Base-by-base conservation (phyloP, 2,329 filamentous ascomycete species). In the Mycosphaerella sp. region DNA sequence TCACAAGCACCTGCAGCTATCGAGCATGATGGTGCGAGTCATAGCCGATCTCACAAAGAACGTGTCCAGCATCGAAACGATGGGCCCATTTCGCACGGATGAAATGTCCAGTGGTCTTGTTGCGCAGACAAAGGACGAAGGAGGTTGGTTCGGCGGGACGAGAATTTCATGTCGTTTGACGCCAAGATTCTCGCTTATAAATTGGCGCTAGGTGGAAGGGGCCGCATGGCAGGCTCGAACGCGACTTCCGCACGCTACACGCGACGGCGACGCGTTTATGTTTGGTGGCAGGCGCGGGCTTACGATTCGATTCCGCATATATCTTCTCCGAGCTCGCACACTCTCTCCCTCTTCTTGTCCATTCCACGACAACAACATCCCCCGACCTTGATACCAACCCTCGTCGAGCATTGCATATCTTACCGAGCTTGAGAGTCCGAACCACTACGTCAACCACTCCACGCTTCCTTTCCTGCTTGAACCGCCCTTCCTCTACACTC, bases 341-440 rank as follows among this genome's bases (percentile, higher is more conserved):
- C 41, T 52, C 41, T 53, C 38, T 45, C 41, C 52, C 45, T 53
- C 52, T 50, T 36, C 26, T 52, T 55, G 34, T 48, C 45, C 55
- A 50, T 2, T 21, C 3, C 21, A 21, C 21, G 21, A 21, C 56
- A 50, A 55, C 56, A 57, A 47, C 56, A 54, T 46, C 54, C 44
- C 51, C 54, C 44, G 26, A 31, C 45, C 42, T 38, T 50, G 39
- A 48, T 32, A 31, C 34, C 10, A 48, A 42, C 34, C 6, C 38
- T 45, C 40, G 38, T 58, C 57, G 51, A 58, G 59, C 59, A 56
- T 46, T 48, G 51, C 47, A 41, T 53, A 46, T 49, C 48, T 42
- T 57, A 21, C 21, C 21, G 21, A 21, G 57, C 59, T 59, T 58
- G 59, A 57, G 51, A 49, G 43, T 23, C 42, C 39, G 31, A 17